Evolutionary conservation across 2,329 filamentous ascomycete species (phyloP).

Genomic region (Plenodomus lindquistii): DNA sequence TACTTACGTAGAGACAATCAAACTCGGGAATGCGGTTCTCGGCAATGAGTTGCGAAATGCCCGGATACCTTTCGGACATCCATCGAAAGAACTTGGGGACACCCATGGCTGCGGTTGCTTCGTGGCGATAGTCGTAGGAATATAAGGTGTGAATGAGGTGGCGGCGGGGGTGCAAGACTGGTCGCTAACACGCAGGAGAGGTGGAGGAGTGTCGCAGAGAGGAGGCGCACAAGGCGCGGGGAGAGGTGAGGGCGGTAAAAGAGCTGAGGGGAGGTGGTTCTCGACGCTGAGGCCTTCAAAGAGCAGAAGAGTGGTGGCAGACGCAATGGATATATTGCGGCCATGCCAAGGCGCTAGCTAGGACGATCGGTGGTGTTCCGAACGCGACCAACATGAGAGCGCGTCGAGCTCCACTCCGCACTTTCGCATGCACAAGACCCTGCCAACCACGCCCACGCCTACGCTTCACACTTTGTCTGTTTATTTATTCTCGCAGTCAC

Average conservation of each 20-base stretch:
- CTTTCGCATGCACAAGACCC: not conserved
- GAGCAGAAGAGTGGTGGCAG: constrained; percentile 23
- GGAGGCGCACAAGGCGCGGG: constrained; percentile 31
- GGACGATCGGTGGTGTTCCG: constrained; percentile 7
- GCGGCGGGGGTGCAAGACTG: constrained; percentile 4
- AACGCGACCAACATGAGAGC: constrained; percentile 23
- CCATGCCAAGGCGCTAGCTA: constrained; percentile 16
- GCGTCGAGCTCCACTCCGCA: constrained; percentile 12
- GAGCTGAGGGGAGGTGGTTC: constrained; percentile 34
- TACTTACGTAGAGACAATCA: constrained; percentile 83
- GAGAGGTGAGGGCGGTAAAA: constrained; percentile 8
- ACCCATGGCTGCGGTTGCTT: constrained; percentile 56
- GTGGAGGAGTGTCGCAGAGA: constrained; percentile 9
- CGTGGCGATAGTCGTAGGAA: constrained; percentile 20
- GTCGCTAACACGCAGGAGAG: constrained; percentile 9
- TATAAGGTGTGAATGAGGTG: constrained; percentile 4
- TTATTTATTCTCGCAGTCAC: constrained; percentile 1
- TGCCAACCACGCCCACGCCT: constrained; percentile 2
- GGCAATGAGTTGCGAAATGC: constrained; percentile 96
- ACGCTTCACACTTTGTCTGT: constrained; percentile 2
- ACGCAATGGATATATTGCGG: constrained; percentile 22
- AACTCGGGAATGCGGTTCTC: constrained; percentile 99
- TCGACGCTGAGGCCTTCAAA: constrained; percentile 48
- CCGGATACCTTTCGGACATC: constrained; percentile 98
- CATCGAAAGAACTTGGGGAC: constrained; percentile 96